Conservation (phyloP, 192 early-diverging fungal genomes). For the Entomortierella parvispora region DNA sequence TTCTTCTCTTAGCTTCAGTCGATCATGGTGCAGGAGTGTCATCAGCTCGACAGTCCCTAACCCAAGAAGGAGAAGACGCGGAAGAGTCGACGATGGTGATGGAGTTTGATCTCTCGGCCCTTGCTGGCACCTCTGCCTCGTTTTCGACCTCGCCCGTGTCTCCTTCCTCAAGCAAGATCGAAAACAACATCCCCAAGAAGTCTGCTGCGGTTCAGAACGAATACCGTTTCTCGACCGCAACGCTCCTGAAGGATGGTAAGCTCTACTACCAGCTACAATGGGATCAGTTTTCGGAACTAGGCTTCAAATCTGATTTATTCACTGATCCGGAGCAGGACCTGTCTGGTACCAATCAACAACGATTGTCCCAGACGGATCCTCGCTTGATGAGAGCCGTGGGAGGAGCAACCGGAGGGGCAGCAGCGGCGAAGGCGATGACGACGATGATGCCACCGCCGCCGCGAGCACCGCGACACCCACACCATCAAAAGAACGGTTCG, state of each 20-base stretch:
- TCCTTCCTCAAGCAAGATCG: neutral
- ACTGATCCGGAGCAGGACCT: conserved; percentile 28
- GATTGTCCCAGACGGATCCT: conserved; percentile 32
- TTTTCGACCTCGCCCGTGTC: neutral
- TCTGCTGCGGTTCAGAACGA: conserved; percentile 19
- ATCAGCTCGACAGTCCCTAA: too few relatives aligned
- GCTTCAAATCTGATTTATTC: conserved; percentile 39
- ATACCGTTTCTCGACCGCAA: conserved; percentile 42
- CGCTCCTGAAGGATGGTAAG: conserved; percentile 54
- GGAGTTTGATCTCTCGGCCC: too few relatives aligned
- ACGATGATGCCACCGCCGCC: neutral
- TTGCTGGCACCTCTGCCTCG: too few relatives aligned
- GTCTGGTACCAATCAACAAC: conserved; percentile 12
- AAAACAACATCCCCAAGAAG: conserved; percentile 21
- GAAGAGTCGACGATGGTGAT: neutral
- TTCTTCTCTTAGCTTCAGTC: too few relatives aligned
- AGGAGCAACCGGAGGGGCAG: neutral
- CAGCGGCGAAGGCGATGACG: neutral
- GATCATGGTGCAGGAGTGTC: too few relatives aligned
- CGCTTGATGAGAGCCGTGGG: conserved; percentile 1
- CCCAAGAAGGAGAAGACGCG: neutral
- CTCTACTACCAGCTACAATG: conserved; percentile 50
- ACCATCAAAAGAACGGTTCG: conserved; percentile 8
- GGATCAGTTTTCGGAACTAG: conserved; percentile 47
- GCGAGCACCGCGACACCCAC: neutral